These are phyloP conservation scores for Pseudopithomyces chartarum DNA, from an alignment of 2,329 filamentous ascomycete species.

Conservation along the genomic window DNA sequence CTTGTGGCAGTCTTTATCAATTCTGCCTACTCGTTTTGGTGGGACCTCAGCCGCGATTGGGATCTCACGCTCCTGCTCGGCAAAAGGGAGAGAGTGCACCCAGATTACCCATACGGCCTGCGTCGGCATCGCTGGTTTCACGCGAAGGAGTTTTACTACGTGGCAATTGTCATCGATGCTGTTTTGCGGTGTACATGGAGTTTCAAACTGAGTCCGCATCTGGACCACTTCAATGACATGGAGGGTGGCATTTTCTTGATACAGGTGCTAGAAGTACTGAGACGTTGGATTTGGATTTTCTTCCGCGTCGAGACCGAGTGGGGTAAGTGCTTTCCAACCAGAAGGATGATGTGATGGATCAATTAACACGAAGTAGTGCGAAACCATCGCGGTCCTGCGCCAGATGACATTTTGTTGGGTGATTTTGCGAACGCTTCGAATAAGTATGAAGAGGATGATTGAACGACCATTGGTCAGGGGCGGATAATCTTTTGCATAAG, in stretches of 20 bases:
- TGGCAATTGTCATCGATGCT: conserved; percentile 77
- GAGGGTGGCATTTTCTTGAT: conserved; percentile 89
- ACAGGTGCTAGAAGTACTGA: conserved; percentile 82
- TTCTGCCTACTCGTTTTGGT: conserved; percentile 95
- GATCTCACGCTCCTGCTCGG: conserved; percentile 81
- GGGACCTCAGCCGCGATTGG: conserved; percentile 97
- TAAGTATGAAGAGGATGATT: conserved; percentile 66
- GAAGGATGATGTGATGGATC: neutral
- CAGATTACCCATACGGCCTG: conserved; percentile 76
- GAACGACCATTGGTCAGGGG: neutral
- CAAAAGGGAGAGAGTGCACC: conserved; percentile 60
- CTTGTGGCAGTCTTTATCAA: conserved; percentile 77
- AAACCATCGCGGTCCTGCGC: conserved; percentile 60
- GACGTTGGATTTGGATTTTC: conserved; percentile 97
- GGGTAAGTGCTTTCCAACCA: conserved; percentile 57
- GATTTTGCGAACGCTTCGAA: conserved; percentile 58
- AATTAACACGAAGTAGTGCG: conserved; percentile 48
- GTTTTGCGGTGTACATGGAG: conserved; percentile 88
- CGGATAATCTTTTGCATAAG: conserved; percentile 4
- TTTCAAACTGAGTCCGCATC: conserved; percentile 79
- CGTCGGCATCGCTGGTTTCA: conserved; percentile 76
- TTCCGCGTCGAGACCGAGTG: conserved; percentile 94
- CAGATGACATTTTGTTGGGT: conserved; percentile 75
- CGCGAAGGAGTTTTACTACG: conserved; percentile 77
- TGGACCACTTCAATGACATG: conserved; percentile 83